phyloP scores from a whole-genome alignment of 2,329 filamentous ascomycete species.

The Pseudogymnoascus sp. region DNA sequence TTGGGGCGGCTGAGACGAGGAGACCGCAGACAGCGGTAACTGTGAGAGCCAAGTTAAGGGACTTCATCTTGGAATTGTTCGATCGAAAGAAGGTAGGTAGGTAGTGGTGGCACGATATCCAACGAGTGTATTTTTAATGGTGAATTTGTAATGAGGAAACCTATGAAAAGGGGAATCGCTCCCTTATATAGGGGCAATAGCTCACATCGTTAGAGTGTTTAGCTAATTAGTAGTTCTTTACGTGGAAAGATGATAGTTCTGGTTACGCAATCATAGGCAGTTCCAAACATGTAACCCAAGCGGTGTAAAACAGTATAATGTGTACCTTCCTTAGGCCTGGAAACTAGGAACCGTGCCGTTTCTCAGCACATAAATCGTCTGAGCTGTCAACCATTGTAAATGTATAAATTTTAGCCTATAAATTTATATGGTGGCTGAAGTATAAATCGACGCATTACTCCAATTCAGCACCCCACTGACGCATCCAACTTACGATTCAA shows the following conservation, averaged over 20 bases:
- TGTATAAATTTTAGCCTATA: not conserved
- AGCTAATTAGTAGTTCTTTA: not conserved
- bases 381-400: not conserved
- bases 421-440: not conserved
- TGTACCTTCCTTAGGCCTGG: not conserved
- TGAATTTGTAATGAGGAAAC: not conserved
- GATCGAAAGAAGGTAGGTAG: not conserved
- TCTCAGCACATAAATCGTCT: not conserved
- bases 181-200: not conserved
- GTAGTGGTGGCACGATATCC: not conserved
- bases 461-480: not conserved
- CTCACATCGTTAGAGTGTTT: not conserved
- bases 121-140: not conserved
- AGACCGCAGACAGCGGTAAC: not conserved
- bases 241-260: not conserved
- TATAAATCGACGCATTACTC: not conserved
- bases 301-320: not conserved
- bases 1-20: not conserved
- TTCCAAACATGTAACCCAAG: not conserved
- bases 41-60: not conserved
- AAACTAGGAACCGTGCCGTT: not conserved
- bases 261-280: not conserved
- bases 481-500: not conserved
- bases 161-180: not conserved
- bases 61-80: constrained; percentile 1